Evolutionary conservation across 352 stramenopile genomes (phyloP).

Genomic region (Pythium inflatum): DNA sequence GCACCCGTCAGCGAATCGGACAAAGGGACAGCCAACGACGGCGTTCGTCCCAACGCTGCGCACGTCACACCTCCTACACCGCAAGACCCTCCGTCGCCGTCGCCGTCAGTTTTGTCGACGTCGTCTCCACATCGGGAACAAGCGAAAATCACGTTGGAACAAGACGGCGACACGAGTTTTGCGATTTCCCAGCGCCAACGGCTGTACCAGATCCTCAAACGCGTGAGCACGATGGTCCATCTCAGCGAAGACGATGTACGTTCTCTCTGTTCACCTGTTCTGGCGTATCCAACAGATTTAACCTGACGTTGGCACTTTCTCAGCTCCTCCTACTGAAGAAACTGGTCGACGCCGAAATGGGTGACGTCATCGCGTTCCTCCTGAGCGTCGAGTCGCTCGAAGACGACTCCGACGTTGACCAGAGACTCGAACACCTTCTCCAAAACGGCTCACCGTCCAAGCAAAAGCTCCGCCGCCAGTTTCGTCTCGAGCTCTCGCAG

Average conservation of each 20-base stretch:
- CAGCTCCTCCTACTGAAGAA: constrained; percentile 73
- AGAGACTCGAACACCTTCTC: constrained; percentile 46
- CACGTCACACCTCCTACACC: background rate
- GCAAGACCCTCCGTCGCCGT: constrained; percentile 11
- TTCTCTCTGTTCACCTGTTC: background rate
- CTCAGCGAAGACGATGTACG: constrained; percentile 66
- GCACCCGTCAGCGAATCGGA: background rate
- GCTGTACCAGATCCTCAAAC: constrained; percentile 72
- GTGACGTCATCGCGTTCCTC: constrained; percentile 71
- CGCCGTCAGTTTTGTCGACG: constrained; percentile 9
- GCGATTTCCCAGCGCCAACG: constrained; percentile 57
- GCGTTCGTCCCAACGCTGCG: background rate
- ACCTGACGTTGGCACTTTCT: too few species aligned
- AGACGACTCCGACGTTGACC: constrained; percentile 33
- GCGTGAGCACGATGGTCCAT: constrained; percentile 45
- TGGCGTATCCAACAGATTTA: too few species aligned
- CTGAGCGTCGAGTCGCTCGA: constrained; percentile 50
- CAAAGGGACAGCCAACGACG: too few species aligned
- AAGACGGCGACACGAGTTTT: constrained; percentile 43
- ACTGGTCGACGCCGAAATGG: constrained; percentile 69
- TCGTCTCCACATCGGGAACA: constrained; percentile 43
- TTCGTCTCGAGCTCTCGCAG: constrained; percentile 35
- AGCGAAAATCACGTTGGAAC: constrained; percentile 60
- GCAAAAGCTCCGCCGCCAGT: constrained; percentile 36
- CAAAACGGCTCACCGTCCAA: constrained; percentile 65